phyloP scores from a whole-genome alignment of 495 filamentous ascomycete species.

The Neurospora cerealis region DNA sequence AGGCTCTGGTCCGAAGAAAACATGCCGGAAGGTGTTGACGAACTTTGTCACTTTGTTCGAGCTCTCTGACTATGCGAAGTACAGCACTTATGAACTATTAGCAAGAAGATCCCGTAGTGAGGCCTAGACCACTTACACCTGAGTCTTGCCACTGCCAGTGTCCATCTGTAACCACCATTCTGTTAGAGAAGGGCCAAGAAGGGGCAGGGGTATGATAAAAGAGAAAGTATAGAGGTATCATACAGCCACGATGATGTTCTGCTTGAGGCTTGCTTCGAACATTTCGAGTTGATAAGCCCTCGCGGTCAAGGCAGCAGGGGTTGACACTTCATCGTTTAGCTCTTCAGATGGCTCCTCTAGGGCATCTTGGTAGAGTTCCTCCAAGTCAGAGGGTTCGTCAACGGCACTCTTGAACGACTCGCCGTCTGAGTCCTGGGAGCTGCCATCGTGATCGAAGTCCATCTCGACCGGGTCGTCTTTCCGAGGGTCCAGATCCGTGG shows the following conservation, averaged over 20 bases:
- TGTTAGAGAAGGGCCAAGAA: neutral
- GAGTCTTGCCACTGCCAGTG: conserved; percentile 87
- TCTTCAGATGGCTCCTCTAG: neutral
- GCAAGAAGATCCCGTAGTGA: conserved; percentile 2
- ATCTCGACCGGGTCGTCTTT: neutral
- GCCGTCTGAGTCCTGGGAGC: conserved; percentile 3
- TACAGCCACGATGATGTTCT: conserved; percentile 81
- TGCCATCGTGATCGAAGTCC: conserved; percentile 3
- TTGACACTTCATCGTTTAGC: conserved; percentile 1
- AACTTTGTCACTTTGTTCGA: conserved; percentile 60
- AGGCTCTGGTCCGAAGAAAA: conserved; percentile 7
- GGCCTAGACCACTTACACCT: conserved; percentile 52
- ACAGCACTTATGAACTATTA: conserved; percentile 49
- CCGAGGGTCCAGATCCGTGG: neutral
- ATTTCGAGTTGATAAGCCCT: conserved; percentile 86
- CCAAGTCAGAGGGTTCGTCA: neutral
- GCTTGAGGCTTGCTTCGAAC: conserved; percentile 67
- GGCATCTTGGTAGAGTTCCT: neutral
- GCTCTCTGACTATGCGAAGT: conserved; percentile 62
- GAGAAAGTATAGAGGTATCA: conserved; percentile 5
- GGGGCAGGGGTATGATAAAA: neutral
- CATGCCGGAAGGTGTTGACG: conserved; percentile 3
- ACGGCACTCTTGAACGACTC: neutral
- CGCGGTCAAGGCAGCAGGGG: conserved; percentile 28
- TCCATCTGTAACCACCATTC: conserved; percentile 56